Conservation (phyloP, 1,284 basidiomycete genomes). For the Meripilus lineatus region DNA sequence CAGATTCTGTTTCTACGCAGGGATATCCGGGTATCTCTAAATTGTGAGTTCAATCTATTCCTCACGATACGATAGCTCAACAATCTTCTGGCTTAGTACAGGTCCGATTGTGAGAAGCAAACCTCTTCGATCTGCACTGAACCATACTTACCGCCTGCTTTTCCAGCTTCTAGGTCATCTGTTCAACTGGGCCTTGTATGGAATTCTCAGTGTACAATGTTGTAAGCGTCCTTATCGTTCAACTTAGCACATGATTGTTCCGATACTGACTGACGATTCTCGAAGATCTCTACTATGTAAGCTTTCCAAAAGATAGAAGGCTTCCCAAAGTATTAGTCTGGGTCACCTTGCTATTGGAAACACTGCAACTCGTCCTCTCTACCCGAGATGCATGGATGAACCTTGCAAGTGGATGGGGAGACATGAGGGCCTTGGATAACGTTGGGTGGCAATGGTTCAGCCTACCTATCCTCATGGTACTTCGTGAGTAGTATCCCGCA, state of each 20-base stretch:
- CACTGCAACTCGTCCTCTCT: conserved; percentile 6
- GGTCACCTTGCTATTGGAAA: conserved; percentile 7
- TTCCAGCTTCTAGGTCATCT: conserved; percentile 17
- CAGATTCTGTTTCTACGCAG: no score
- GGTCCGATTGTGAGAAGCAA: no score
- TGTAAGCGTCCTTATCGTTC: conserved; percentile 10
- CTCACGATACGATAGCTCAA: no score
- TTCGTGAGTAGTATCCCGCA: no score
- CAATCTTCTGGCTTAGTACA: no score
- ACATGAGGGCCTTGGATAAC: conserved; percentile 7
- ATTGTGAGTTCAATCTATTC: no score
- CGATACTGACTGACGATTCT: not conserved
- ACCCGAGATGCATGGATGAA: conserved; percentile 11
- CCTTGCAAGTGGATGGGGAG: conserved; percentile 10
- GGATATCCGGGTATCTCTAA: no score
- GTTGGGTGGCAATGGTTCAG: conserved; percentile 11
- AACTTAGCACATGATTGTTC: not conserved
- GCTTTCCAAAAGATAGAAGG: conserved; percentile 21
- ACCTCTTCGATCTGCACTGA: no score
- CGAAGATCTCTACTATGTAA: conserved; percentile 25
- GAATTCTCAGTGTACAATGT: conserved; percentile 17
- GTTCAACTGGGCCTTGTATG: conserved; percentile 23
- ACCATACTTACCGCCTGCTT: no score
- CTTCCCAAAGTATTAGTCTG: conserved; percentile 17
- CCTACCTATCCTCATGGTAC: conserved; percentile 5